Evolutionary conservation across 148 eudicot genomes (phyloP).

Genomic region (Persicaria maculosa): DNA sequence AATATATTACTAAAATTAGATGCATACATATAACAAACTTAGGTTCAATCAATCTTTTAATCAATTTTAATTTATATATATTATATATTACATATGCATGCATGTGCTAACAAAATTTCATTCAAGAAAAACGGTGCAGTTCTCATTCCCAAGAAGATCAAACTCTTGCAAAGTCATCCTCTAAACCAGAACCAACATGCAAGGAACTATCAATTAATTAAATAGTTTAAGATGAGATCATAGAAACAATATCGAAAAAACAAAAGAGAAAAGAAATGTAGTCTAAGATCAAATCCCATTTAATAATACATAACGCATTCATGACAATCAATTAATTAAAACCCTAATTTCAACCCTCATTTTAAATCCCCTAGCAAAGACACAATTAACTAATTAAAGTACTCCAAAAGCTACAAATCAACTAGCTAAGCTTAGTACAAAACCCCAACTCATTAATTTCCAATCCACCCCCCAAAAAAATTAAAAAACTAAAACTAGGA

Average conservation of each 20-base stretch:
- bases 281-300: not conserved
- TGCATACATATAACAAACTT: not conserved
- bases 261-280: no score
- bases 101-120: constrained; percentile 6
- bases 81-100: not conserved
- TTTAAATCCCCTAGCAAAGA: no score
- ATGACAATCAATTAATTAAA: no score
- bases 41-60: no score
- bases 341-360: no score
- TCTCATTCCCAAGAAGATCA: constrained; percentile 7
- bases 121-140: not conserved
- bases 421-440: not conserved
- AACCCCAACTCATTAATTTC: not conserved
- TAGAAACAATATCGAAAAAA: no score
- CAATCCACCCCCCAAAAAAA: no score
- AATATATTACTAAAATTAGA: no score
- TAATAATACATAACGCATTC: not conserved
- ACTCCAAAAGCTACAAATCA: not conserved
- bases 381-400: not conserved
- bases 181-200: not conserved
- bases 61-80: no score
- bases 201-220: not conserved
- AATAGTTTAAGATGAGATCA: no score
- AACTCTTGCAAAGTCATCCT: not conserved
- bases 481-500: not conserved